Evolutionary conservation across 345 rosid genomes (phyloP).

Genomic region (Eucalyptus regnans): DNA sequence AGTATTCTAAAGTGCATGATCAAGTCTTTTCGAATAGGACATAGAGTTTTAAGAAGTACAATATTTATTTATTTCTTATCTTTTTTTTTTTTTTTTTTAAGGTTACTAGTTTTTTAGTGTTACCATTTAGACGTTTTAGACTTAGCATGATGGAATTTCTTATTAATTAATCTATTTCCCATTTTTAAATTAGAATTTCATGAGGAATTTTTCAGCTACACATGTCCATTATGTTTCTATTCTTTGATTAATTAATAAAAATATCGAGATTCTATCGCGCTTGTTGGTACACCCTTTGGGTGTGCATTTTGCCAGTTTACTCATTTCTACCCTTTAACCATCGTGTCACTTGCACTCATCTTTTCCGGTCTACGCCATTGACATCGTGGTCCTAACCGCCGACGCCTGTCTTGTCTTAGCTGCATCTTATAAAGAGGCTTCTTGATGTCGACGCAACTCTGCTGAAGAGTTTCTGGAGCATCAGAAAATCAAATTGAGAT

Average conservation of each 20-base stretch:
- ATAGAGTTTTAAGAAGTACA: background rate
- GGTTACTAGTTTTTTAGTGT: background rate
- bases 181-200: background rate
- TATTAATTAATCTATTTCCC: background rate
- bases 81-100: background rate
- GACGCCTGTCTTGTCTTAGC: background rate
- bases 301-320: background rate
- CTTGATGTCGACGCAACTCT: background rate
- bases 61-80: background rate
- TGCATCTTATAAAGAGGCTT: background rate
- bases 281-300: rapidly evolving
- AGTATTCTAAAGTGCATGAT: background rate
- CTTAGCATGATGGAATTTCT: background rate
- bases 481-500: background rate
- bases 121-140: background rate
- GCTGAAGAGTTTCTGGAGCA: background rate
- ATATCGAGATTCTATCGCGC: background rate
- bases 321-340: background rate
- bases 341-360: background rate
- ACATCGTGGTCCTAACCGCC: background rate
- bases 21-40: background rate
- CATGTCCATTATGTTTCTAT: background rate
- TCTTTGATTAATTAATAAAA: background rate
- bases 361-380: background rate
- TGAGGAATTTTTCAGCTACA: background rate